Conservation (phyloP, 1,284 basidiomycete species). For the Porphyrellus sp. region DNA sequence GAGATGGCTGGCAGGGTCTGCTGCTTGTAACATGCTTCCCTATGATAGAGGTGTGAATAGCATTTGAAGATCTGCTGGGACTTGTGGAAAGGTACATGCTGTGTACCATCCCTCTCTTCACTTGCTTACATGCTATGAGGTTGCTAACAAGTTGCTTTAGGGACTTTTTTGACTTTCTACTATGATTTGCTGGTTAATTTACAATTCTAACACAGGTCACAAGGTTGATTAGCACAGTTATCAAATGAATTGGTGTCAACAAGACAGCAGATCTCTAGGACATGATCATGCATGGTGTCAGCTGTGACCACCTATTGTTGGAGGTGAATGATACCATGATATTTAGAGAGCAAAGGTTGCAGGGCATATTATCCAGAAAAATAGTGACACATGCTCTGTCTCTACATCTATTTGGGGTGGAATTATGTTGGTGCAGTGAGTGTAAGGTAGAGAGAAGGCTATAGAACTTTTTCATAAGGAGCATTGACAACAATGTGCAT, state of each 20-base stretch:
- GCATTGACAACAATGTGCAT: no score
- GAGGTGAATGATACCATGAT: no score
- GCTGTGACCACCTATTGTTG: no score
- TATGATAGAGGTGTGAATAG: not conserved
- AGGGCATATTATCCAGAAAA: no score
- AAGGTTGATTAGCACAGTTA: not conserved
- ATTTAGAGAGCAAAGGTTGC: no score
- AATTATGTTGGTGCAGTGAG: no score
- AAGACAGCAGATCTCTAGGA: not conserved
- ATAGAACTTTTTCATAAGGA: no score
- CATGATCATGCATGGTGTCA: not conserved
- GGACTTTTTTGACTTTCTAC: not conserved
- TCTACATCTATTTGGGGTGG: no score
- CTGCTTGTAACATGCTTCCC: not conserved
- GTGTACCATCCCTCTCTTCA: no score
- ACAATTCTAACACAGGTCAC: not conserved
- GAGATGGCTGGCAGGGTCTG: not conserved
- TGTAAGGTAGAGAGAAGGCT: no score
- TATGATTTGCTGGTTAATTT: not conserved
- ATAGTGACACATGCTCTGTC: no score
- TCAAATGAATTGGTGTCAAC: not conserved
- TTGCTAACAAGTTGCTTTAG: not conserved
- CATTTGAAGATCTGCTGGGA: not conserved
- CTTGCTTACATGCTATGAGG: no score
- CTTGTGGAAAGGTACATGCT: not conserved